These are phyloP conservation scores for Teunomyces aglyptinius DNA, from an alignment of 805 yeast species.

Conservation along the genomic window DNA sequence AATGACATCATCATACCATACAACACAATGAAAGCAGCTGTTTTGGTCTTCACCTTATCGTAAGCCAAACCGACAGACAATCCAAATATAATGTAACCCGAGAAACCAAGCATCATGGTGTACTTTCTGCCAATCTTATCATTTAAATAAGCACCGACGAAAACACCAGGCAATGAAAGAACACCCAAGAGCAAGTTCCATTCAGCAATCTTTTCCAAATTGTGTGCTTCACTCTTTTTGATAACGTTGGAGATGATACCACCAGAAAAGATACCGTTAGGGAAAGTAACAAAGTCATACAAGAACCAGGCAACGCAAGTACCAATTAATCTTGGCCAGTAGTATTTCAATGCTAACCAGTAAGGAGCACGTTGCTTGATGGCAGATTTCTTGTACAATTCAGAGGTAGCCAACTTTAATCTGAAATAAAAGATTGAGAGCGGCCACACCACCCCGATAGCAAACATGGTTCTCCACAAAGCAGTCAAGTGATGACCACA, in stretches of 20 bases:
- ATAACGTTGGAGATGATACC: slow-evolving; percentile 55
- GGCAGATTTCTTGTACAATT: slow-evolving; percentile 61
- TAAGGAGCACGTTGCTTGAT: slow-evolving; percentile 55
- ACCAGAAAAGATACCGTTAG: slow-evolving; percentile 68
- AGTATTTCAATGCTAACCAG: slow-evolving; percentile 57
- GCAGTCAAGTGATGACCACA: slow-evolving; percentile 42
- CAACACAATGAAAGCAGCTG: slow-evolving; percentile 64
- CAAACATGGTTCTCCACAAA: slow-evolving; percentile 70
- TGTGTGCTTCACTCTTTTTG: slow-evolving; percentile 22
- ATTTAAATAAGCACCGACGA: slow-evolving; percentile 64
- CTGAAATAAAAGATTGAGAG: slow-evolving; percentile 70
- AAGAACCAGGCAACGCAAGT: slow-evolving; percentile 77
- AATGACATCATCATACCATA: slow-evolving; percentile 69
- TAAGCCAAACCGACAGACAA: slow-evolving; percentile 67
- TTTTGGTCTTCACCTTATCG: slow-evolving; percentile 52
- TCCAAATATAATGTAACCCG: slow-evolving; percentile 70
- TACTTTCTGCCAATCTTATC: slow-evolving; percentile 70
- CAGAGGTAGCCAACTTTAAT: slow-evolving; percentile 64
- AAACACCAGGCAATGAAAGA: slow-evolving; percentile 71
- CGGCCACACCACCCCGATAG: slow-evolving; percentile 67
- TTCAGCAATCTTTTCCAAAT: slow-evolving; percentile 60
- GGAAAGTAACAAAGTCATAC: slow-evolving; percentile 79
- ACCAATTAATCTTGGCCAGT: slow-evolving; percentile 68
- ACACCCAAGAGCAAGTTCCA: slow-evolving; percentile 68
- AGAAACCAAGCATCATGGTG: slow-evolving; percentile 68